Evolutionary conservation across 2,329 filamentous ascomycete species (phyloP), one percentile per base, ranked within the genome.

Genomic region (Monosporascus sp.): DNA sequence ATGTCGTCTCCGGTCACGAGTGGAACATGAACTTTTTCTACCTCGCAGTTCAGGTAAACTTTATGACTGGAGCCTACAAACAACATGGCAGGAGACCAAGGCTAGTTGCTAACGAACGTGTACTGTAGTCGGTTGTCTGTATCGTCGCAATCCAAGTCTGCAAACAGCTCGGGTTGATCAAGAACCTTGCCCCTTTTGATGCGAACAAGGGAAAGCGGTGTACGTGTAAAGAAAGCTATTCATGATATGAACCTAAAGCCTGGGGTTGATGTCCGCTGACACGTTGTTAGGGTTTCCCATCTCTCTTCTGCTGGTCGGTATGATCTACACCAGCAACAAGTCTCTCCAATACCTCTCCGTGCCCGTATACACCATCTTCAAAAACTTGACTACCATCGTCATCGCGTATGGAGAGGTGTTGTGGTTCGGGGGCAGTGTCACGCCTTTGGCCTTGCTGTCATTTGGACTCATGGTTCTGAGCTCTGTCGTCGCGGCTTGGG

Each of bases 341-440:
- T 91, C 94, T 20, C 85, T 99, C 46, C 91, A 97, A 74, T 97
- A 87, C 74, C 88, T 99, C 57, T 97, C 92, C 35, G 96, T 99
- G 52, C 94, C 94, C 24, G 94, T 99, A 26, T 99, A 99, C 76
- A 99, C 94, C 52, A 99, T 99, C 71, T 99, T 99, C 82, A 99
- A 99, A 82, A 99, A 99, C 77, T 74, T 99, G 78, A 97, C 94
- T 57, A 99, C 96, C 72, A 97, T 99, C 66, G 85, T 97, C 60
- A 99, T 97, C 67, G 94, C 94, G 52, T 99, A 99, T 63, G 94
- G 94, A 63, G 94, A 99, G 75, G 93, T 99, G 31, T 81, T 99
- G 51, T 97, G 93, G 92, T 99, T 99, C 63, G 94, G 94, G 57
- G 93, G 93, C 67, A 91, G 86, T 48, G 93, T 99, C 55, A 92